A percentile compares a stretch with the other conserved stretches of the same genome.
These are phyloP conservation scores for Trichocladium antarcticum DNA, from an alignment of 495 filamentous ascomycete genomes.

Conservation along the genomic window DNA sequence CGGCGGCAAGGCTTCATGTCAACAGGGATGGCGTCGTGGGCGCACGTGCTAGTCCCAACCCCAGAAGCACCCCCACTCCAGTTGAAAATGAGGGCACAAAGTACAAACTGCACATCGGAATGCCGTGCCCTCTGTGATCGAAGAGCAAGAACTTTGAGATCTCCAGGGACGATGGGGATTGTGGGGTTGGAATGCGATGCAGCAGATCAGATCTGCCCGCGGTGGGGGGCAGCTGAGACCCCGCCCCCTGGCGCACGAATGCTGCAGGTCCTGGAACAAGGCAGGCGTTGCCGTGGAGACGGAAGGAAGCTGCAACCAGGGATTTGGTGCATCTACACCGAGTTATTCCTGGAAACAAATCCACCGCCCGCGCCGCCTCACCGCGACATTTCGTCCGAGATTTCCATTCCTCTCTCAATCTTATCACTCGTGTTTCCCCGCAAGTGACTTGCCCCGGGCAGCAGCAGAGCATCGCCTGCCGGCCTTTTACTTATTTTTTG, in stretches of 20 bases:
- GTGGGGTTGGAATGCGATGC: conserved; percentile 4
- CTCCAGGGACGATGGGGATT: not conserved
- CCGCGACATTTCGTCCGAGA: not conserved
- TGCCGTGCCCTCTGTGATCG: too few species aligned
- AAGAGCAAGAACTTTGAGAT: not conserved
- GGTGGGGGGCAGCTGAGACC: conserved; percentile 4
- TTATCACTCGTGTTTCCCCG: not conserved
- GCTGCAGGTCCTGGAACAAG: not conserved
- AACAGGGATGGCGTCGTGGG: too few species aligned
- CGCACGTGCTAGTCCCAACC: too few species aligned
- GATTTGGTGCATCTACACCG: conserved; percentile 6
- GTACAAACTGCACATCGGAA: not conserved
- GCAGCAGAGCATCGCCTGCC: not conserved
- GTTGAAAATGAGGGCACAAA: not conserved
- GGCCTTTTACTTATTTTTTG: not conserved
- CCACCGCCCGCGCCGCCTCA: not conserved
- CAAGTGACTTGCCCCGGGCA: not conserved
- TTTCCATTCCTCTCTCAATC: not conserved
- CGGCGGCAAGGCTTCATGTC: too few species aligned
- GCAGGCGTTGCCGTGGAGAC: conserved; percentile 12
- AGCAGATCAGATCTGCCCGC: not conserved
- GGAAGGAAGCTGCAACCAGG: not conserved
- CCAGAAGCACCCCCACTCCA: too few species aligned
- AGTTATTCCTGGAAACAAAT: conserved; percentile 12
- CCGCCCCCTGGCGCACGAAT: not conserved